Percentiles rank a stretch among this genome's conserved stretches.
Evolutionary conservation across 2,329 filamentous ascomycete genomes (phyloP).

Genomic region (Chaetomium strumarium): DNA sequence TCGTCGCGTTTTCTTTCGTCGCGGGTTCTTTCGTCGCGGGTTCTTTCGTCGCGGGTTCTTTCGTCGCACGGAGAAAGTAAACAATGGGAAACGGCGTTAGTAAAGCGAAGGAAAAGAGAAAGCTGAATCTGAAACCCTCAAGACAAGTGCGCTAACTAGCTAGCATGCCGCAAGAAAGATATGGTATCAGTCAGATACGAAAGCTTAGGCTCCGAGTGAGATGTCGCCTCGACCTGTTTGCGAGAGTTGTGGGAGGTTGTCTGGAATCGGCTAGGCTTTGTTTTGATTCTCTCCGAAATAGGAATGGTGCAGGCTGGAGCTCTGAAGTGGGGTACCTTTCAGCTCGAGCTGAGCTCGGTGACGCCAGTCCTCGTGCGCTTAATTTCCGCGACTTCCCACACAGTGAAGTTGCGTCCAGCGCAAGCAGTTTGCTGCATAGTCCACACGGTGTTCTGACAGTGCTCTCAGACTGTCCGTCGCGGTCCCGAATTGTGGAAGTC

Average conservation of each 20-base stretch:
- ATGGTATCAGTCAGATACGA: background rate
- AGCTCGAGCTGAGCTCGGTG: background rate
- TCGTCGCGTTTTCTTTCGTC: conserved; percentile 18
- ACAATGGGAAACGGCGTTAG: conserved; percentile 11
- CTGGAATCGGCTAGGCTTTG: conserved; percentile 21
- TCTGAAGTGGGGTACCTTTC: conserved; percentile 14
- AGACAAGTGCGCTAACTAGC: background rate
- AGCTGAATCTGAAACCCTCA: background rate
- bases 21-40: conserved; percentile 4
- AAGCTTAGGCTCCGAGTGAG: conserved; percentile 3
- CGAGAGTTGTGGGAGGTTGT: conserved; percentile 22
- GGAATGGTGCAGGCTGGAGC: conserved; percentile 19
- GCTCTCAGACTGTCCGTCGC: background rate
- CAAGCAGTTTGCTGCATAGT: background rate
- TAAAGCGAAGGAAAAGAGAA: background rate
- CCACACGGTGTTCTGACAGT: background rate
- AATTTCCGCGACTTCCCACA: background rate
- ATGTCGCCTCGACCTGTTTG: conserved; percentile 12
- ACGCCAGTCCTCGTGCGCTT: conserved; percentile 24
- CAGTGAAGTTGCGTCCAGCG: background rate
- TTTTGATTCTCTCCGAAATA: conserved; percentile 26
- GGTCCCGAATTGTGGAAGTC: background rate
- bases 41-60: conserved; percentile 8
- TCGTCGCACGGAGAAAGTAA: conserved; percentile 6
- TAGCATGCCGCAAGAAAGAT: background rate